Percentiles rank a stretch among this genome's conserved stretches.
phyloP scores from a whole-genome alignment of 2,329 filamentous ascomycete genomes.

The Clonostachys byssicola region DNA sequence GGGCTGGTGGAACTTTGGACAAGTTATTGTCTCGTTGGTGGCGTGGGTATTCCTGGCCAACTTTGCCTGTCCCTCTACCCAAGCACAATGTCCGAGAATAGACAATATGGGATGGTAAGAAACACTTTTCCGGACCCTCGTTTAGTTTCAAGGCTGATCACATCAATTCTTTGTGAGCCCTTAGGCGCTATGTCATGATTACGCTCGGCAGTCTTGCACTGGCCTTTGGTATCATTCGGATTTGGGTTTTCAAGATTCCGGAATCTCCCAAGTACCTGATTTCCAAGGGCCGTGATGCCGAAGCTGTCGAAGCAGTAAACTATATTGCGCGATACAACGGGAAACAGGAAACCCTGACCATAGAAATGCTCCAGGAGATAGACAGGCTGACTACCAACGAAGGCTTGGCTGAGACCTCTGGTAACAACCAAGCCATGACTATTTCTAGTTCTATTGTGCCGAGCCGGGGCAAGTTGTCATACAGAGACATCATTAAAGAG shows the following conservation, averaged over 20 bases:
- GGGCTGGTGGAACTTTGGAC: constrained; percentile 42
- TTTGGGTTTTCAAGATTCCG: constrained; percentile 33
- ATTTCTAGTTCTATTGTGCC: too few relatives aligned
- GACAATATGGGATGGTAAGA: constrained; percentile 39
- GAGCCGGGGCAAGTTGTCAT: constrained; percentile 6
- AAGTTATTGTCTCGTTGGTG: constrained; percentile 31
- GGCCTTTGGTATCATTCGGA: constrained; percentile 29
- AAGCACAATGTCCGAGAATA: constrained; percentile 23
- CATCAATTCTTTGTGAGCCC: background rate
- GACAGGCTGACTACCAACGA: constrained; percentile 4
- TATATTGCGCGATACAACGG: constrained; percentile 31
- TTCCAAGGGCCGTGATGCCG: constrained; percentile 33
- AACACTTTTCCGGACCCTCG: background rate
- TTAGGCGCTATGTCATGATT: constrained; percentile 32
- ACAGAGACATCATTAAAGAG: constrained; percentile 9
- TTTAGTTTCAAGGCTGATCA: background rate
- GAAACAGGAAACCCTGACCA: constrained; percentile 18
- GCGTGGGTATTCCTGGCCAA: constrained; percentile 29
- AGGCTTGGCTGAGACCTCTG: background rate
- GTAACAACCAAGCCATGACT: background rate
- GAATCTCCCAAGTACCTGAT: constrained; percentile 37
- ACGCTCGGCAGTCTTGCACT: constrained; percentile 33
- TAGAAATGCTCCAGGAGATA: constrained; percentile 21
- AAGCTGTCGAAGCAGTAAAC: constrained; percentile 40
- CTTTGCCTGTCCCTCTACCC: constrained; percentile 22